Conservation (phyloP, 2,329 filamentous ascomycete species). For the Mycogone perniciosa region DNA sequence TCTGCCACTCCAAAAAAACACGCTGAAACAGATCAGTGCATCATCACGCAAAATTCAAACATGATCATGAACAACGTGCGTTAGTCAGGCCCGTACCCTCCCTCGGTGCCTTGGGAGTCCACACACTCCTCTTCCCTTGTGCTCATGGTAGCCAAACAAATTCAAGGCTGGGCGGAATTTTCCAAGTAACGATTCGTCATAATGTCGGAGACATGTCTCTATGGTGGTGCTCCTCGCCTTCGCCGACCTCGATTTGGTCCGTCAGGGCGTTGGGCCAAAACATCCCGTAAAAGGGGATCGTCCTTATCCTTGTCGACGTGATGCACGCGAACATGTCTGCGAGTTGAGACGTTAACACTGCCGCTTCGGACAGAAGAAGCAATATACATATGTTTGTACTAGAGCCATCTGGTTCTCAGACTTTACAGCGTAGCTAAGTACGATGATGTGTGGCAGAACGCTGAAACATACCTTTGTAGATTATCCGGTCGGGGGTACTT, state of each 20-base stretch:
- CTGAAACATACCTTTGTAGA: constrained; percentile 69
- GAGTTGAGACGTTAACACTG: constrained; percentile 10
- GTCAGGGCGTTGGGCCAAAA: constrained; percentile 78
- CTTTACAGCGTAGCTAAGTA: not conserved
- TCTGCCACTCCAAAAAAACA: too few species aligned
- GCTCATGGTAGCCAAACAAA: too few species aligned
- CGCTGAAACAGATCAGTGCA: too few species aligned
- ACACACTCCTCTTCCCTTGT: too few species aligned
- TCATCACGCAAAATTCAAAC: too few species aligned
- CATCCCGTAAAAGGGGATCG: constrained; percentile 71
- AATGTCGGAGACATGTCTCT: not conserved
- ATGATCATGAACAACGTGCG: too few species aligned
- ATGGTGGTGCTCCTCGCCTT: constrained; percentile 48
- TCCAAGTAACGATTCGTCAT: too few species aligned
- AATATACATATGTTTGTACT: not conserved
- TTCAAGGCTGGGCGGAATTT: too few species aligned
- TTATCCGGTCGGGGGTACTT: constrained; percentile 95
- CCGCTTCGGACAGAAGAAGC: not conserved
- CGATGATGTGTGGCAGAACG: not conserved
- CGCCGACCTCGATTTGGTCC: constrained; percentile 75
- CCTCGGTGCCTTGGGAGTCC: too few species aligned
- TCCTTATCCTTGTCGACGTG: constrained; percentile 87
- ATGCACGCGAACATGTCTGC: constrained; percentile 85
- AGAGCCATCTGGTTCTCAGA: too few species aligned
- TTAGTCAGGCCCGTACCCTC: too few species aligned